Conservation (phyloP, 2,329 filamentous ascomycete species). For the Colletotrichum lentis region DNA sequence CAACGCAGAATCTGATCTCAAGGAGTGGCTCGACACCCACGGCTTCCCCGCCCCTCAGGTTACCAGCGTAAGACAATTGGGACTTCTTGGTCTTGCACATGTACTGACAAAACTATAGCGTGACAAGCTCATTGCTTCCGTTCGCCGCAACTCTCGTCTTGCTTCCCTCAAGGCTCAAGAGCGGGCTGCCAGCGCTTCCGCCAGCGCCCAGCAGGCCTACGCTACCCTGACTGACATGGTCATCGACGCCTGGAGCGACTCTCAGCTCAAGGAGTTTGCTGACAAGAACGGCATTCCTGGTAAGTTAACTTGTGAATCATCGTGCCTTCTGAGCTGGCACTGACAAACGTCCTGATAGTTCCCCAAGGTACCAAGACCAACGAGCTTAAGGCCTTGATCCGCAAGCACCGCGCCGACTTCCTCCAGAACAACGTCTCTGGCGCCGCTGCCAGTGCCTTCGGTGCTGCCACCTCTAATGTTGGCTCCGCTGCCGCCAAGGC, state of each 20-base stretch:
- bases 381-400: constrained; percentile 87
- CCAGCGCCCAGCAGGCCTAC: constrained; percentile 74
- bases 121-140: constrained; percentile 85
- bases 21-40: constrained; percentile 89
- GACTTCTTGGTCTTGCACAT: background rate
- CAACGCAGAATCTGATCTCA: constrained; percentile 79
- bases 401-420: constrained; percentile 81
- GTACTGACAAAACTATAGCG: constrained; percentile 56
- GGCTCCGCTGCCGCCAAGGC: constrained; percentile 80
- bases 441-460: constrained; percentile 68
- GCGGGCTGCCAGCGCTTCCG: constrained; percentile 66
- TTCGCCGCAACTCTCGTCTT: constrained; percentile 89
- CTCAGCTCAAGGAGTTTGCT: constrained; percentile 87
- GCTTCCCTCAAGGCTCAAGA: constrained; percentile 75
- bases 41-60: constrained; percentile 89
- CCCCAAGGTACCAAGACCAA: constrained; percentile 92
- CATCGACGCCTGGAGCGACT: constrained; percentile 89
- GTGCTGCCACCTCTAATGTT: constrained; percentile 77
- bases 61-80: constrained; percentile 56
- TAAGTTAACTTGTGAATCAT: constrained; percentile 38
- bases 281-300: constrained; percentile 83
- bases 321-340: too few species aligned
- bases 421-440: constrained; percentile 70
- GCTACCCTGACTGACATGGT: constrained; percentile 81
- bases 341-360: constrained; percentile 62